Base-by-base conservation (phyloP, 2,329 filamentous ascomycete genomes). In the Pseudogymnoascus destructans region DNA sequence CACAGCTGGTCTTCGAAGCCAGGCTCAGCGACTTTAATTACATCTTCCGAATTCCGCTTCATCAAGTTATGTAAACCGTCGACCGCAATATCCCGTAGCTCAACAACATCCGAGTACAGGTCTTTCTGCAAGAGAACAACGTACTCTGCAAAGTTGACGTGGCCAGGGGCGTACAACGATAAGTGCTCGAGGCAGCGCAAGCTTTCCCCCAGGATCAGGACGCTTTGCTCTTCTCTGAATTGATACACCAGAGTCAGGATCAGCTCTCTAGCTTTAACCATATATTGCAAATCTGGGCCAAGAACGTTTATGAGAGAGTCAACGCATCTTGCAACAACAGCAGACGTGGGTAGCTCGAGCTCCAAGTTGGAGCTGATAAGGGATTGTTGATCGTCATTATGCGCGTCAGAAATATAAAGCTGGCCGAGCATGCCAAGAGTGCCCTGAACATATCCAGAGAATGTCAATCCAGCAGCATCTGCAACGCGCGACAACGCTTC, bases 281-380 rank as follows among this genome's bases (percentile, higher is more conserved):
- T 83, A 66, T 97, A 93, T 70, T 97, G 93, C 19, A 98, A 75
- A 71, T 98, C 95, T 0, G 93, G 93, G 0, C 93, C 93, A 9
- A 98, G 79, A 8, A 98, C 93, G 65, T 97, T 97, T 73, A 98
- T 90, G 21, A 95, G 78, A n/a, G 91, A 93, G 71, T 97, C 91
- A 27, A 96, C 85, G 64, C 89, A 95, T 65, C 89, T 84, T 30
- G 88, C 86, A 61, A 97, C 85, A 1, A 90, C 87, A 17, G 89
- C 85, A 1, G 86, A 82, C 0, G 92, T 92, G 5, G 89, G 85
- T 21, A 91, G 77, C 59, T 93, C 89, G 65, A 95, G 77, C 71
- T 96, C 91, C 33, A 95, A 79, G 68, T 95, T 97, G 66, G 93
- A 96, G 0, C 88, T 90, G 6, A 89, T 84, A 38, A 88, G 76